Conservation (phyloP, 495 filamentous ascomycete species). For the Thozetella sp. region DNA sequence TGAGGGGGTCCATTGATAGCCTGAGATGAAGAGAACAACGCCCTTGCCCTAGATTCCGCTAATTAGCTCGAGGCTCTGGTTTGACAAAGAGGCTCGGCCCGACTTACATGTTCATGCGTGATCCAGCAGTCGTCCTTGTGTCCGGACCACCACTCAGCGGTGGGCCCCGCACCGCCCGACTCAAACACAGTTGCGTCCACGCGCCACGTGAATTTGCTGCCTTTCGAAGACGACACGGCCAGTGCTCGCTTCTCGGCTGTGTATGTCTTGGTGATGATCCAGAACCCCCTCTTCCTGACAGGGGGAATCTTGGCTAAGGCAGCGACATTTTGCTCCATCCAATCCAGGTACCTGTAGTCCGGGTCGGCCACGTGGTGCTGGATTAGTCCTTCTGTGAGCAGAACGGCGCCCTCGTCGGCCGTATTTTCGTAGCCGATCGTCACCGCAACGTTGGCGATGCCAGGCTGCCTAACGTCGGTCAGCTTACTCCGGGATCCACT, state of each 20-base stretch:
- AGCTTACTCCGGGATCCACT: not conserved
- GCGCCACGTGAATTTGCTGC: not conserved
- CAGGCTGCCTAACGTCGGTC: not conserved
- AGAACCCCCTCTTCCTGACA: not conserved
- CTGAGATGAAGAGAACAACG: not conserved
- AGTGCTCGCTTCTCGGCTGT: not conserved
- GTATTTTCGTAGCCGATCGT: not conserved
- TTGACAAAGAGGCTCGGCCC: not conserved
- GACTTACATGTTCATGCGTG: not conserved
- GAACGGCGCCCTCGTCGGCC: not conserved
- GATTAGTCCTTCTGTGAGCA: not conserved
- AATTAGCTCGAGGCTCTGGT: not conserved
- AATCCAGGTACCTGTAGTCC: not conserved
- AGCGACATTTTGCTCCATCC: not conserved
- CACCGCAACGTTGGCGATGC: not conserved
- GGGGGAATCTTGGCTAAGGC: not conserved
- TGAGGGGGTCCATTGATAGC: not conserved
- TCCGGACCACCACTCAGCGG: not conserved
- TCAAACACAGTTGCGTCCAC: not conserved
- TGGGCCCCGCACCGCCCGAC: not conserved
- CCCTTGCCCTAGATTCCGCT: not conserved
- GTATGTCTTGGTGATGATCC: not conserved
- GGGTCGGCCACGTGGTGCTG: not conserved
- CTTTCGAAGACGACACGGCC: not conserved
- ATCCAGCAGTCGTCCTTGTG: slow-evolving; percentile 1